Conservation (phyloP, 129 eudicot genomes). For the Ambrosia trifida region DNA sequence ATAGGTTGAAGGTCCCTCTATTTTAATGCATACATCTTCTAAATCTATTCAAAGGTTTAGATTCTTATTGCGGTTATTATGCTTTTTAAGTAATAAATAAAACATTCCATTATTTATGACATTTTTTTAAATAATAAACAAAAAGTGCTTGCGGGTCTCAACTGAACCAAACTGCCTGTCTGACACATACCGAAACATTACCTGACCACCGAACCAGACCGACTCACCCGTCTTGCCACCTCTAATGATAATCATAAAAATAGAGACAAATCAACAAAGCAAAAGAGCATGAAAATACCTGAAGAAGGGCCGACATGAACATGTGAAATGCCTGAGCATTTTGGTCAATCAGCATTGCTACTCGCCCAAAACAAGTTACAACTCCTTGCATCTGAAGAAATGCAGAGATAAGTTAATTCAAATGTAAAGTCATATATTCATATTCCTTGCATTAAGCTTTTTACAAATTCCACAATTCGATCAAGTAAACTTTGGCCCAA, state of each 20-base stretch:
- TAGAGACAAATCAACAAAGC: too few relatives aligned
- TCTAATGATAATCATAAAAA: too few relatives aligned
- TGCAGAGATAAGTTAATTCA: neutral
- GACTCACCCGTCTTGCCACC: neutral
- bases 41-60: neutral
- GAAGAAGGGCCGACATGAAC: constrained; percentile 92
- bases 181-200: neutral
- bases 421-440: neutral
- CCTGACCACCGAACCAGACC: neutral
- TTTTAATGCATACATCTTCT: neutral
- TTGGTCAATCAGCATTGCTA: constrained; percentile 82
- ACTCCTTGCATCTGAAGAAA: constrained; percentile 77
- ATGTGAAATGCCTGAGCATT: constrained; percentile 88
- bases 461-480: too few relatives aligned
- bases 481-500: neutral
- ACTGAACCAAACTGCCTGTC: neutral
- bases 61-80: neutral
- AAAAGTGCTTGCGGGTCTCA: neutral
- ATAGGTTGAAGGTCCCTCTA: constrained; percentile 1
- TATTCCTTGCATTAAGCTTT: neutral
- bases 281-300: constrained; percentile 41
- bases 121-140: too few relatives aligned
- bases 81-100: neutral
- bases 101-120: neutral
- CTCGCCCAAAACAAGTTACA: constrained; percentile 79